Conservation (phyloP, 2,329 filamentous ascomycete genomes). For the Colletotrichum melonis region DNA sequence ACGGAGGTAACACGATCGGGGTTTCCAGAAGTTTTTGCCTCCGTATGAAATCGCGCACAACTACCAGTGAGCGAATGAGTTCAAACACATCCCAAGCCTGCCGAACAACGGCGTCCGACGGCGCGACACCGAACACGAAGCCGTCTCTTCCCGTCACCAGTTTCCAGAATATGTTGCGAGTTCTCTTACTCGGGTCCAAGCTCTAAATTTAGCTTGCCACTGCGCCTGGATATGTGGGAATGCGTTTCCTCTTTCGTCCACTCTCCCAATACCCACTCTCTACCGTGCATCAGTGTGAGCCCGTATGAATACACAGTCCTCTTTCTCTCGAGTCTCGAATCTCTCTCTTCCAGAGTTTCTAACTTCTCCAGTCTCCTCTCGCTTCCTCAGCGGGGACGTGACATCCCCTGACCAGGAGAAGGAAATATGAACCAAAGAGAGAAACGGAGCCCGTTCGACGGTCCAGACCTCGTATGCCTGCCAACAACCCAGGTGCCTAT, state of each 20-base stretch:
- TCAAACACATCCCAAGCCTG: background rate
- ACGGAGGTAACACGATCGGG: too few species aligned
- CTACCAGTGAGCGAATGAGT: background rate
- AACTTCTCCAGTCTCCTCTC: background rate
- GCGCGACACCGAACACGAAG: background rate
- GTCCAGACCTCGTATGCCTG: conserved; percentile 14
- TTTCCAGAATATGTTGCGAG: background rate
- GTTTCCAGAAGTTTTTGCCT: too few species aligned
- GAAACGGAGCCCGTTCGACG: background rate
- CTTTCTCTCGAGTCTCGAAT: background rate
- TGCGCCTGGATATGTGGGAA: conserved; percentile 12
- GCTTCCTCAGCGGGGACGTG: background rate
- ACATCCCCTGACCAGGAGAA: background rate
- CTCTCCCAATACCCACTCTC: background rate
- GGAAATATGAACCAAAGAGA: conserved; percentile 21
- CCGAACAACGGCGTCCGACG: background rate
- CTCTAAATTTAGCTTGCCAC: conserved; percentile 6
- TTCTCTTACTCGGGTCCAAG: background rate
- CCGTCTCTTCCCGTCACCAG: background rate
- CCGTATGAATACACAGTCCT: background rate
- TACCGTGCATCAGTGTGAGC: background rate
- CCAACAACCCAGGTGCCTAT: background rate
- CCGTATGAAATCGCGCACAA: background rate
- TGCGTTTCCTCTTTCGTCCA: background rate
- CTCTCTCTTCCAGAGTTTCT: too few species aligned